Evolutionary conservation across 352 stramenopile species (phyloP).

Genomic region (Globisporangium alternatum): DNA sequence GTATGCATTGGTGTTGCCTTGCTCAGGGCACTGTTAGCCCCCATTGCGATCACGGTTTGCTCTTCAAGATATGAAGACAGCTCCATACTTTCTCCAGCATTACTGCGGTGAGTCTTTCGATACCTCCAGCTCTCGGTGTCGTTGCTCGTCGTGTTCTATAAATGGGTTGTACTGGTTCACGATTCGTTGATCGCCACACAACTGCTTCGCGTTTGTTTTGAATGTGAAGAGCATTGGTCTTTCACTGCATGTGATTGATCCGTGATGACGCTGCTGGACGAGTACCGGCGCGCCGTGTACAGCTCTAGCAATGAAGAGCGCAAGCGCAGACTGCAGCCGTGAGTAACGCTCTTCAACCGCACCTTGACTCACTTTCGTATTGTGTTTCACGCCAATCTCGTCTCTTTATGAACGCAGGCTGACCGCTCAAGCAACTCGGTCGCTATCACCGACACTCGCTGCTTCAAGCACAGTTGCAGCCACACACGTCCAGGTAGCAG

Average conservation of each 20-base stretch:
- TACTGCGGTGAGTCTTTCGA: too few species aligned
- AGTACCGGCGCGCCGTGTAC: slow-evolving; percentile 56
- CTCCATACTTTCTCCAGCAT: too few species aligned
- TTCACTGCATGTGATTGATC: background rate
- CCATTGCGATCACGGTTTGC: too few species aligned
- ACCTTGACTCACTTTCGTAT: background rate
- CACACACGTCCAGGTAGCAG: background rate
- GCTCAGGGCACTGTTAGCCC: too few species aligned
- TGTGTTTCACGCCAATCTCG: background rate
- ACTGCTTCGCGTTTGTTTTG: background rate
- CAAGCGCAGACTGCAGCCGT: slow-evolving; percentile 43
- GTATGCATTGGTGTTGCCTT: too few species aligned
- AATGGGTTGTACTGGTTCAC: too few species aligned
- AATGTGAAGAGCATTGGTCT: background rate
- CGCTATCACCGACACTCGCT: background rate
- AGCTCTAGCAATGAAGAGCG: slow-evolving; percentile 25
- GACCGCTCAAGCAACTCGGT: slow-evolving; percentile 12
- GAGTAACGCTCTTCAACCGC: background rate
- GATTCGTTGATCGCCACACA: background rate
- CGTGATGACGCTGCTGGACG: slow-evolving; percentile 63
- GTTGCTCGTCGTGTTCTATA: too few species aligned
- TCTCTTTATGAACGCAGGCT: background rate
- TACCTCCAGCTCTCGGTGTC: too few species aligned
- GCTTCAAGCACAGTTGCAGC: background rate
- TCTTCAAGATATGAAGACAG: too few species aligned